Evolutionary conservation across 2,329 filamentous ascomycete genomes (phyloP).

Genomic region (Ophiosphaerella herpotricha): DNA sequence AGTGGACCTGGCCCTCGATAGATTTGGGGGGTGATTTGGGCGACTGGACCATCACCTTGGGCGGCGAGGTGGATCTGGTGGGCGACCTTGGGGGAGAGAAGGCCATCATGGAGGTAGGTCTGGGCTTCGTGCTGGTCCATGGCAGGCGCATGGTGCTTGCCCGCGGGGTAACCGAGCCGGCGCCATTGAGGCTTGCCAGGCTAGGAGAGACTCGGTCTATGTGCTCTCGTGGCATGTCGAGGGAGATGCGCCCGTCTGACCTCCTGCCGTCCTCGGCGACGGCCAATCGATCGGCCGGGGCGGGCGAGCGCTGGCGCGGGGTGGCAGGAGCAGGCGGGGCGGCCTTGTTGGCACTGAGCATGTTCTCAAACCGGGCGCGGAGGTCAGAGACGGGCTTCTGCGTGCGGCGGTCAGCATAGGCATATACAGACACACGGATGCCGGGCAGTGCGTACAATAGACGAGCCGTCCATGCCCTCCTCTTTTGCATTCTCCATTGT

Average conservation of each 20-base stretch:
- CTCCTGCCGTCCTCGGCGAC: conserved; percentile 35
- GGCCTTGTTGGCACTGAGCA: conserved; percentile 55
- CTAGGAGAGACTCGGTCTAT: conserved; percentile 25
- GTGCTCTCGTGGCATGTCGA: conserved; percentile 48
- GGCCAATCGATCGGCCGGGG: conserved; percentile 33
- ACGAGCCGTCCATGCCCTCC: conserved; percentile 75
- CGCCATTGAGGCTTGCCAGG: conserved; percentile 45
- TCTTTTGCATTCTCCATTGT: conserved; percentile 44
- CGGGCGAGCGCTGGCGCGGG: conserved; percentile 40
- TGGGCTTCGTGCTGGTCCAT: conserved; percentile 43
- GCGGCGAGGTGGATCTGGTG: conserved; percentile 59
- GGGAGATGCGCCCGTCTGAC: conserved; percentile 44
- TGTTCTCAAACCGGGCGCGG: conserved; percentile 79
- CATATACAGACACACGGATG: no score
- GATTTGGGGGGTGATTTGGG: conserved; percentile 68
- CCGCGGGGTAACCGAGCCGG: conserved; percentile 38
- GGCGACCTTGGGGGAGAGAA: conserved; percentile 52
- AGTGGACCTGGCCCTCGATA: conserved; percentile 32
- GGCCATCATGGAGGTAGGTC: conserved; percentile 56
- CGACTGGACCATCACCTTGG: conserved; percentile 70
- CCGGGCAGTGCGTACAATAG: conserved; percentile 62
- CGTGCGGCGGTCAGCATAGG: no score
- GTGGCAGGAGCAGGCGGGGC: conserved; percentile 24
- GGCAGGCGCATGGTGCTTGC: conserved; percentile 41
- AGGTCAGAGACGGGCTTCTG: conserved; percentile 83